Percentiles rank a stretch among this genome's conserved stretches.
These are phyloP conservation scores for Fagopyrum esculentum DNA, from an alignment of 148 eudicot species.

Conservation along the genomic window DNA sequence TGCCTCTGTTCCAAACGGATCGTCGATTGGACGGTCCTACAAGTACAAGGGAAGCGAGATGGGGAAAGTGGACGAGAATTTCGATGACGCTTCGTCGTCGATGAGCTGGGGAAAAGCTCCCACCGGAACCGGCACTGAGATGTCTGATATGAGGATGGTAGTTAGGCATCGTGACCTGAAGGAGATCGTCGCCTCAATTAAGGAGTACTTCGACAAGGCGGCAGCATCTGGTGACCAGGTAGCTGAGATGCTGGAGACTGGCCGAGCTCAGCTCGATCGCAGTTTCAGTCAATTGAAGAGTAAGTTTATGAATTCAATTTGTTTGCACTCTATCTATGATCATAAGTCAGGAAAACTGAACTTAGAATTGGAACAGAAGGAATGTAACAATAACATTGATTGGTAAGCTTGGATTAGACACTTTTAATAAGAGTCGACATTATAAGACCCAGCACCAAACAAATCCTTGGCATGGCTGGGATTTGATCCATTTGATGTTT, in stretches of 20 bases:
- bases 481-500: background rate
- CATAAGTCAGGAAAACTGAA: background rate
- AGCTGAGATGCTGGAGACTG: slow-evolving; percentile 79
- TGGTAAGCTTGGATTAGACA: background rate
- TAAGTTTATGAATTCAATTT: slow-evolving; percentile 20
- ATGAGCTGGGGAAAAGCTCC: slow-evolving; percentile 49
- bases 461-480: background rate
- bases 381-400: background rate
- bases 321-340: slow-evolving; percentile 1
- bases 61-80: slow-evolving; percentile 33
- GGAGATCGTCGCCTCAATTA: slow-evolving; percentile 65
- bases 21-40: slow-evolving; percentile 12
- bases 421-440: background rate
- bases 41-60: slow-evolving; percentile 15
- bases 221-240: slow-evolving; percentile 91
- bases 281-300: slow-evolving; percentile 76
- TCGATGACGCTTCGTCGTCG: slow-evolving; percentile 49
- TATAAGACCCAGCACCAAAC: background rate
- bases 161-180: slow-evolving; percentile 74
- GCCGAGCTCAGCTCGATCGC: slow-evolving; percentile 92
- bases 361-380: background rate
- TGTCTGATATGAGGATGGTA: slow-evolving; percentile 64
- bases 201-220: slow-evolving; percentile 82
- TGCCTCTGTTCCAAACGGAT: slow-evolving; percentile 16
- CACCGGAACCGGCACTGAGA: slow-evolving; percentile 19